Evolutionary conservation across 202 grass and related monocot genomes (phyloP).

Genomic region (Hordeum pubiflorum): DNA sequence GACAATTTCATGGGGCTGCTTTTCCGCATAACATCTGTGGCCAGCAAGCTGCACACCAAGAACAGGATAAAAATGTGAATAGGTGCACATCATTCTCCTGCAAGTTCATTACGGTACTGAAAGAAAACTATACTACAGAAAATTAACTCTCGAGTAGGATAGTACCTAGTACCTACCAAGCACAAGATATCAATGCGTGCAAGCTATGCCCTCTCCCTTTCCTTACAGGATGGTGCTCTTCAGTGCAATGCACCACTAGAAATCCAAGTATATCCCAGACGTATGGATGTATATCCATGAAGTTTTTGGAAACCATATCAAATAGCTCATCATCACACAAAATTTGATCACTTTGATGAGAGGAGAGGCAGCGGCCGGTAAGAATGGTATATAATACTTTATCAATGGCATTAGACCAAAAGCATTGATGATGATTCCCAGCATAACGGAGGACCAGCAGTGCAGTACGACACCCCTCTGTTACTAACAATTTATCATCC

Average conservation of each 20-base stretch:
- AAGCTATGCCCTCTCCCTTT: constrained; percentile 28
- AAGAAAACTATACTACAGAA: not conserved
- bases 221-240: constrained; percentile 22
- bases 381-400: constrained; percentile 49
- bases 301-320: constrained; percentile 33
- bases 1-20: constrained; percentile 34
- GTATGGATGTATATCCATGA: constrained; percentile 40
- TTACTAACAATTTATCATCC: constrained; percentile 44
- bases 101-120: not conserved
- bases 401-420: constrained; percentile 75
- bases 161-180: constrained; percentile 63
- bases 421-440: constrained; percentile 60
- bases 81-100: not conserved
- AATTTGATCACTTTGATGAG: not conserved
- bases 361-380: constrained; percentile 29
- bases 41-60: constrained; percentile 37
- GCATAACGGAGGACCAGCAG: constrained; percentile 40
- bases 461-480: constrained; percentile 66
- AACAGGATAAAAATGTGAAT: not conserved
- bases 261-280: constrained; percentile 83
- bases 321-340: constrained; percentile 32
- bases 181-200: constrained; percentile 67
- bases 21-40: constrained; percentile 36
- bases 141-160: not conserved
- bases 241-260: constrained; percentile 42